Evolutionary conservation across 2,329 filamentous ascomycete genomes (phyloP), one percentile per base, ranked within the genome.

Genomic region (Alternaria sp.): DNA sequence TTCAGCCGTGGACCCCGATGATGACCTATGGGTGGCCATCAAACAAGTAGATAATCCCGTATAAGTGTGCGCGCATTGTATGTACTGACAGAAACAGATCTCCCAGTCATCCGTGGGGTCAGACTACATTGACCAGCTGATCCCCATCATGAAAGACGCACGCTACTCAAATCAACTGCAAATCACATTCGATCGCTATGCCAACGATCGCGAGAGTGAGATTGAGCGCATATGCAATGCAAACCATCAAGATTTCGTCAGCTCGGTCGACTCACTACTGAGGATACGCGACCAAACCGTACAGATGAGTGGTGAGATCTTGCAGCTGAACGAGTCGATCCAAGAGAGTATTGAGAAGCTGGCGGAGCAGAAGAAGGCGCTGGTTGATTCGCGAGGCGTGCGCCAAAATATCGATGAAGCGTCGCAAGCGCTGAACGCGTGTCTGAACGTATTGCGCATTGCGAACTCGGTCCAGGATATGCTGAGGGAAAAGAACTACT

Each of bases 331-430:
- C 75, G 92, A 97, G 79, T 96, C 94, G 8, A 98, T 99, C 58
- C 95, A 98, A 81, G 87, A 90, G 50, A 98, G 94, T 77, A 98
- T 96, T 0, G 94, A 98, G 83, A 94, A 94, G 79, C 85, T 99
- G 37, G 95, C 95, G 0, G 92, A 93, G 75, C 95, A 98, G 81
- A 99, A 99, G 82, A 94, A 94, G 79, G 92, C 92, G 2, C 84
- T 99, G 30, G 96, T 99, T 25, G 94, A 98, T 75, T 97, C 94
- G 5, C 90, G 94, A 55, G 91, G 92, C 26, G 92, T 98, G 49
- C 90, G 95, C 11, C 94, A 97, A 78, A 99, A 99, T 73, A 97
- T 99, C 63, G 92, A 96, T 67, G 95, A 99, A 73, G 93, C 94
- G 11, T 93, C 92, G 1, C 89, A 93, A 78, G 94, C 94, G 3